Evolutionary conservation across 2,329 filamentous ascomycete species (phyloP).

Genomic region (Paecilomyces variotii): DNA sequence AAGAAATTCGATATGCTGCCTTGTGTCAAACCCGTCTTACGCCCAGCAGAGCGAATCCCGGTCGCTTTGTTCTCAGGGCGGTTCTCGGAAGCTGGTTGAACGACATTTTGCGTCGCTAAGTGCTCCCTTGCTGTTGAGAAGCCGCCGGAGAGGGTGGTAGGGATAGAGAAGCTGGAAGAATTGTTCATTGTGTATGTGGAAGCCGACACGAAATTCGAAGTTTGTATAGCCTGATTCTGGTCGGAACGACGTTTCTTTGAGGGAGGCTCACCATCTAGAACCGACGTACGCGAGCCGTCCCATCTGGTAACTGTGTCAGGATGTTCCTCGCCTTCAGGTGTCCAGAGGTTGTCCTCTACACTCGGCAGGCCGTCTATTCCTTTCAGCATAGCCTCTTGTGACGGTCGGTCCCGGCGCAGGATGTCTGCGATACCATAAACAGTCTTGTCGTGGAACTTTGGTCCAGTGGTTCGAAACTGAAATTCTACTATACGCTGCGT

Average conservation of each 20-base stretch:
- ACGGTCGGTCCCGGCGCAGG: slow-evolving; percentile 55
- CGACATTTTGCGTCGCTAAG: slow-evolving; percentile 22
- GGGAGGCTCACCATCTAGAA: slow-evolving; percentile 13
- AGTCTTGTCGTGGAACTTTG: slow-evolving; percentile 56
- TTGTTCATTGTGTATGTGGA: slow-evolving; percentile 57
- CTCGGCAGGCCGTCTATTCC: slow-evolving; percentile 41
- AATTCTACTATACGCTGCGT: slow-evolving; percentile 45
- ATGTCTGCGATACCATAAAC: slow-evolving; percentile 65
- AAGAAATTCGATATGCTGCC: slow-evolving; percentile 49
- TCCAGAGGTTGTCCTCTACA: slow-evolving; percentile 61
- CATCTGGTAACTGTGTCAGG: slow-evolving; percentile 28
- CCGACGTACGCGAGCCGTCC: slow-evolving; percentile 20
- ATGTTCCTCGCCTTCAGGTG: slow-evolving; percentile 51
- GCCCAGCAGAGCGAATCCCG: slow-evolving; percentile 19
- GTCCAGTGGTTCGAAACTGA: slow-evolving; percentile 55
- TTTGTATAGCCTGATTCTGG: slow-evolving; percentile 7
- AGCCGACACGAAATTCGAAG: slow-evolving; percentile 17
- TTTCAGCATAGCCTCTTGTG: slow-evolving; percentile 47
- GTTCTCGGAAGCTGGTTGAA: slow-evolving; percentile 13
- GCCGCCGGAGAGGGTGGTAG: slow-evolving; percentile 41
- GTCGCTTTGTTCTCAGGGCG: slow-evolving; percentile 3
- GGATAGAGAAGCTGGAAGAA: slow-evolving; percentile 26
- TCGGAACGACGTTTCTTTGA: slow-evolving; percentile 22
- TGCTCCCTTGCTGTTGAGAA: slow-evolving; percentile 58
- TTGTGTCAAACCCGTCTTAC: slow-evolving; percentile 39